Base-by-base conservation (phyloP, 805 yeast species). In the Myxozyma kluyveri region DNA sequence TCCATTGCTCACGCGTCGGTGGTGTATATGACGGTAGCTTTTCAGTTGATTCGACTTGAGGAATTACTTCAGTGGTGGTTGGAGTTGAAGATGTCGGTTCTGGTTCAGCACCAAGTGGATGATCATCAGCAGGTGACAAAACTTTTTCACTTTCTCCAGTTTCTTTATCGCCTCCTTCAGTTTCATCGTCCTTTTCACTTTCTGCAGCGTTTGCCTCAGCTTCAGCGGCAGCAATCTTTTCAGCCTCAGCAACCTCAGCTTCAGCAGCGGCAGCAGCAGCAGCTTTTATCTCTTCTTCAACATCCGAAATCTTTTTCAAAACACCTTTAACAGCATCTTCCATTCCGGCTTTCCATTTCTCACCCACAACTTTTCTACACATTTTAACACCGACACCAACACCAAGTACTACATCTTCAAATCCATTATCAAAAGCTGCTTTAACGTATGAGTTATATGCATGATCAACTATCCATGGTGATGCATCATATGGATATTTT, bases 401-500 rank as follows among this genome's bases (percentile, higher is more conserved):
- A 5, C 52, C 49, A n/a, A 54, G 12, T 5, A 54, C 27, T 18
- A 41, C 45, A 38, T 54, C 58, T 29, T 54, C 55, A 21, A 26
- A 53, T 3, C 40, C 45, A 19, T 43, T 42, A 5, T 17, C 27
- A 14, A 54, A 23, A 10, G 47, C 44, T 4, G 58, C 55, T 14
- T n/a, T 19, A 14, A 50, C 49, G 33, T 46, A 54, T 5, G 37
- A 41, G 12, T 21, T 24, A 26, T 54, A 54, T 9, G 47, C 42
- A 7, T 45, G 19, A 18, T 46, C 54, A 2, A 52, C 27, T 3
- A 54, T 14, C 49, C 52, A 51, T 9, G 52, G 47, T 22, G 59
- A 54, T 18, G 45, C 47, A 33, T 54, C 55, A 7, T 27, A 33
- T 7, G 59, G 59, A 42, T 45, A 54, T 18, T 29, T 49, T 3